Evolutionary conservation across 139 green algal genomes (phyloP).

Genomic region (Volvox africanus): DNA sequence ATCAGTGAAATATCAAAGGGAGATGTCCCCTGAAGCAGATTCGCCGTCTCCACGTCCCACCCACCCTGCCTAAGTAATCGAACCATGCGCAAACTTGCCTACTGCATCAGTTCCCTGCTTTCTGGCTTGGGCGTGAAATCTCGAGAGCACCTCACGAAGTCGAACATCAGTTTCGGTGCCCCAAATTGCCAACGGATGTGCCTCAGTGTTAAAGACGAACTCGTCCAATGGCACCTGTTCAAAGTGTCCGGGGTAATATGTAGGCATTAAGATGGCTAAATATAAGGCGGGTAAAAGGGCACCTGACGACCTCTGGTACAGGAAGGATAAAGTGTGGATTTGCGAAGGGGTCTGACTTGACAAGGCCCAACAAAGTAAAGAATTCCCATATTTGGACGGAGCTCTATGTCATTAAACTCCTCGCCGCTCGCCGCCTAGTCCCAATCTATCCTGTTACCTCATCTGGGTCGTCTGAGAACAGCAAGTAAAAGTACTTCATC

Average conservation of each 20-base stretch:
- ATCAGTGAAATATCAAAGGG: too few relatives aligned
- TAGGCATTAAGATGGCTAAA: neutral
- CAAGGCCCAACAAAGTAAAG: neutral
- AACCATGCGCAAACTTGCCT: neutral
- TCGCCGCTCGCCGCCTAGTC: too few relatives aligned
- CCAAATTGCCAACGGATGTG: conserved; percentile 82
- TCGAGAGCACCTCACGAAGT: neutral
- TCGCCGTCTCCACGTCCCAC: neutral
- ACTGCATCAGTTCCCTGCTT: neutral
- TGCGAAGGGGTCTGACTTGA: neutral
- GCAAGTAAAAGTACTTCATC: conserved; percentile 91
- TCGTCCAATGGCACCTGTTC: conserved; percentile 75
- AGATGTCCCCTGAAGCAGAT: too few relatives aligned
- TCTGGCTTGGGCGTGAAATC: neutral
- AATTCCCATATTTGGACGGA: neutral
- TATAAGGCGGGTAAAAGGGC: neutral
- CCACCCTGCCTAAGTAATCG: neutral
- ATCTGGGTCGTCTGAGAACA: conserved; percentile 79
- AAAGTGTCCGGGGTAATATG: neutral
- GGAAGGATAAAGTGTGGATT: neutral
- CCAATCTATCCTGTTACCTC: conserved; percentile 5
- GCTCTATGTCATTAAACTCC: too few relatives aligned
- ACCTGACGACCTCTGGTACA: neutral
- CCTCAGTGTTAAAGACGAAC: conserved; percentile 94
- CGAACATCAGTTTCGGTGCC: conserved; percentile 53